Evolutionary conservation across 176 grass and related monocot genomes (phyloP), one percentile per base, ranked within the genome.

Genomic region (Hyparrhenia diplandra): DNA sequence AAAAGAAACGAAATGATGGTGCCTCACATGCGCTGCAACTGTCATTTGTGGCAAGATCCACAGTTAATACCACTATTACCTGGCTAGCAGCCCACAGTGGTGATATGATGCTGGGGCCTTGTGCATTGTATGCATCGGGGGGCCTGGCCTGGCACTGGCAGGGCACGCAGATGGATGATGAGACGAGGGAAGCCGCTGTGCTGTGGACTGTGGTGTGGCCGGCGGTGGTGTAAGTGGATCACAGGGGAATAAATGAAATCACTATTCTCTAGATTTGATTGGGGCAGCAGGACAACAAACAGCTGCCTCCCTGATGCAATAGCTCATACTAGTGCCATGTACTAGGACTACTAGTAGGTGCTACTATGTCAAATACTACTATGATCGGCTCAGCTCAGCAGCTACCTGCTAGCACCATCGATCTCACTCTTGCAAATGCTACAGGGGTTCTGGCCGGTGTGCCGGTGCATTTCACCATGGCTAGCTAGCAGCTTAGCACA

Each of bases 1-100:
- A 52, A 18, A 52, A 18, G 51, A 21, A 49, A 51, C 70, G 60
- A 28, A 67, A 39, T 87, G 76, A 85, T 80, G 71, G 20, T 14
- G 65, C 10, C 25, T 36, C 74, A 79, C 86, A 83, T 88, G 80
- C 80, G 1, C 4, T 46, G 77, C 77, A 28, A 60, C 35, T 39
- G 27, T 24, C 69, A 35, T 43, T 43, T 62, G 41, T 27, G 37
- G 16, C 49, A 18, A 14, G 69, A 60, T 42, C 67, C 65, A 76
- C 82, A 76, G 61, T 69, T 25, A 14, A 24, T 51, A 82, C 1
- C 25, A 72, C 43, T 23, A 25, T n/a, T 52, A 0, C 2, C 2
- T 35, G 71, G 10, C 28, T 11, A 28, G 20, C 28, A n/a, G n/a
- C 30, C 5, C 36, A 8, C 17, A 45, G 42, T 73, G 28, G n/a